Percentiles rank a stretch among this genome's conserved stretches.
These are phyloP conservation scores for Phenoliferia sp. DNA, from an alignment of 1,284 basidiomycete genomes.

Conservation along the genomic window DNA sequence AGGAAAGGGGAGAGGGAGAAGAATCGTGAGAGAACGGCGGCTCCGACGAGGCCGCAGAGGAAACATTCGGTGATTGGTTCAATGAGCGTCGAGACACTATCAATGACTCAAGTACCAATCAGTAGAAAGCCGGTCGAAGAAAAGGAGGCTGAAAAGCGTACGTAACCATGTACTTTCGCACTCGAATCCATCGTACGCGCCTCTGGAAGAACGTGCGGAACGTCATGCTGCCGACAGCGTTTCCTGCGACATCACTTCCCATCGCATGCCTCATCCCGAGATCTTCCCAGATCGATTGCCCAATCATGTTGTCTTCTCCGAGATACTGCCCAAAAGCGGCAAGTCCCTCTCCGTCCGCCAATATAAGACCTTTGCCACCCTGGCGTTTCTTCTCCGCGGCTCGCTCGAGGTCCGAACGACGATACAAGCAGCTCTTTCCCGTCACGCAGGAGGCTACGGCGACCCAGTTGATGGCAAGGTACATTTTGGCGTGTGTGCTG, in stretches of 20 bases:
- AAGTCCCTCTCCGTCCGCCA: conserved; percentile 48
- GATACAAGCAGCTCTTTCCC: conserved; percentile 93
- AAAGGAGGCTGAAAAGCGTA: conserved; percentile 38
- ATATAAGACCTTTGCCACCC: conserved; percentile 5
- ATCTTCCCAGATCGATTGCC: conserved; percentile 81
- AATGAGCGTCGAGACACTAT: conserved; percentile 62
- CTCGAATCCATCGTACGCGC: conserved; percentile 87
- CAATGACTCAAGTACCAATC: neutral
- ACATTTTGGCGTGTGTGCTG: conserved; percentile 99
- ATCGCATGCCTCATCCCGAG: conserved; percentile 76
- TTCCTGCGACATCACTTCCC: conserved; percentile 79
- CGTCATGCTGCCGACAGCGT: conserved; percentile 80
- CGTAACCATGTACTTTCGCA: conserved; percentile 86
- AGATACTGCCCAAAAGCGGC: conserved; percentile 76
- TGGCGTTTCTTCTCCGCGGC: conserved; percentile 38
- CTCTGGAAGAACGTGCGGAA: conserved; percentile 75
- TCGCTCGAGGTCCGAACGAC: conserved; percentile 75
- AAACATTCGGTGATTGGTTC: conserved; percentile 88
- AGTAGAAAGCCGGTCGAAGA: neutral
- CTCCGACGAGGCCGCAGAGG: conserved; percentile 60
- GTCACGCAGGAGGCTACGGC: conserved; percentile 92
- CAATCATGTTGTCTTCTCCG: conserved; percentile 96
- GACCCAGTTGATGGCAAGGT: conserved; percentile 82
- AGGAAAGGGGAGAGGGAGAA: conserved; percentile 25
- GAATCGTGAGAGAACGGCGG: conserved; percentile 55